Evolutionary conservation across 1,284 basidiomycete species (phyloP).

Genomic region (Malassezia sympodialis): DNA sequence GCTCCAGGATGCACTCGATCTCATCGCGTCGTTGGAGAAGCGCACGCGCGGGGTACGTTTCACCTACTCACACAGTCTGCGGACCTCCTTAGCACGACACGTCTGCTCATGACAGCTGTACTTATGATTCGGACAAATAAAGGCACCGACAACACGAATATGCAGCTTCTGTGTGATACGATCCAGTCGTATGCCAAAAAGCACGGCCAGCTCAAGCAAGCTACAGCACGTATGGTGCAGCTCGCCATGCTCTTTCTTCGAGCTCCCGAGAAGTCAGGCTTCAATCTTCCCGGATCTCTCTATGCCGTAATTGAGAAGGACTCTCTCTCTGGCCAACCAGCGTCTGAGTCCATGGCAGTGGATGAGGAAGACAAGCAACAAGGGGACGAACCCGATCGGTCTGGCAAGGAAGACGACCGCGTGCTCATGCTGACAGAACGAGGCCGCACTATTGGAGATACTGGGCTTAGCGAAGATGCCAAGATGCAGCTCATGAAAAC

Average conservation of each 20-base stretch:
- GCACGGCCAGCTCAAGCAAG: constrained; percentile 89
- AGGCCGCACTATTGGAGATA: constrained; percentile 31
- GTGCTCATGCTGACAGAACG: constrained; percentile 32
- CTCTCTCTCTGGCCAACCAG: constrained; percentile 14
- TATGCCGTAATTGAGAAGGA: constrained; percentile 19
- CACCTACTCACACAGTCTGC: constrained; percentile 59
- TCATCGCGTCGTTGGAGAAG: constrained; percentile 80
- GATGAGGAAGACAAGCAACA: constrained; percentile 15
- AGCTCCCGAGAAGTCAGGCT: constrained; percentile 19
- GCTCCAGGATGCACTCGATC: constrained; percentile 63
- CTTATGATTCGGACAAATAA: constrained; percentile 35
- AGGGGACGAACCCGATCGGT: constrained; percentile 20
- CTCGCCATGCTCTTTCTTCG: constrained; percentile 40
- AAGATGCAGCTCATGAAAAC: constrained; percentile 55
- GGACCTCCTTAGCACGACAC: constrained; percentile 78
- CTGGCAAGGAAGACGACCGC: constrained; percentile 35
- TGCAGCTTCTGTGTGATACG: constrained; percentile 32
- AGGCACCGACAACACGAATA: constrained; percentile 21
- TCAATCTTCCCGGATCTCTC: constrained; percentile 14
- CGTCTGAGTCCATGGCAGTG: constrained; percentile 18
- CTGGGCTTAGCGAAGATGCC: constrained; percentile 23
- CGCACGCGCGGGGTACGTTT: constrained; percentile 81
- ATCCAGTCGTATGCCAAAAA: constrained; percentile 62
- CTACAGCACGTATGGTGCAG: constrained; percentile 72
- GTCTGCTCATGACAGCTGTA: constrained; percentile 65